Evolutionary conservation across 306 rosid species (phyloP).

Genomic region (Trifolium fragiferum): DNA sequence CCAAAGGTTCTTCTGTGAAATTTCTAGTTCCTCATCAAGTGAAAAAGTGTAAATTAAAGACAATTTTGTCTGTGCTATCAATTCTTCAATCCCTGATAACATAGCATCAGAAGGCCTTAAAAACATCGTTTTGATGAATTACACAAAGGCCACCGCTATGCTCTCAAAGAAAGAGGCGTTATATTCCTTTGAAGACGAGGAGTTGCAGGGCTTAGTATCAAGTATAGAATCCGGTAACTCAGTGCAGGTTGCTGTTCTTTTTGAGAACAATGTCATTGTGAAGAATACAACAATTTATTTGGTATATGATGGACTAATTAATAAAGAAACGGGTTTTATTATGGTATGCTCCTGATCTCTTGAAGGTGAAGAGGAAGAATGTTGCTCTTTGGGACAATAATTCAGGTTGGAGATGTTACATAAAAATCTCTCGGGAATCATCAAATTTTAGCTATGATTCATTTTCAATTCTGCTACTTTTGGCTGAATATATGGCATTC

Average conservation of each 20-base stretch:
- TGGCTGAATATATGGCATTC: no score
- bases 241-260: background rate
- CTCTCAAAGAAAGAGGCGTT: conserved; percentile 15
- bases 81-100: background rate
- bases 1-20: conserved; percentile 12
- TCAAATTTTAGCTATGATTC: no score
- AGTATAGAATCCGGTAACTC: background rate
- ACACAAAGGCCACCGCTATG: conserved; percentile 24
- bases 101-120: background rate
- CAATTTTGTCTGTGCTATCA: conserved; percentile 20
- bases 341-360: no score
- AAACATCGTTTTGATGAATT: conserved; percentile 27
- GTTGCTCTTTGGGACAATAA: no score
- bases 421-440: no score
- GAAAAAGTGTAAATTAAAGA: conserved; percentile 27
- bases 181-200: conserved; percentile 15
- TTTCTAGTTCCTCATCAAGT: conserved; percentile 31
- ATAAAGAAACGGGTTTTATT: no score
- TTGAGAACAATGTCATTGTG: background rate
- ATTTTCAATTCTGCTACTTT: no score
- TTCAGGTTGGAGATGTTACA: no score
- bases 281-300: background rate
- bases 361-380: no score
- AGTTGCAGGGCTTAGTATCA: conserved; percentile 2
- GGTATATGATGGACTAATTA: no score